Conservation (phyloP, 805 yeast species). For the Barnettozyma wickerhamii region DNA sequence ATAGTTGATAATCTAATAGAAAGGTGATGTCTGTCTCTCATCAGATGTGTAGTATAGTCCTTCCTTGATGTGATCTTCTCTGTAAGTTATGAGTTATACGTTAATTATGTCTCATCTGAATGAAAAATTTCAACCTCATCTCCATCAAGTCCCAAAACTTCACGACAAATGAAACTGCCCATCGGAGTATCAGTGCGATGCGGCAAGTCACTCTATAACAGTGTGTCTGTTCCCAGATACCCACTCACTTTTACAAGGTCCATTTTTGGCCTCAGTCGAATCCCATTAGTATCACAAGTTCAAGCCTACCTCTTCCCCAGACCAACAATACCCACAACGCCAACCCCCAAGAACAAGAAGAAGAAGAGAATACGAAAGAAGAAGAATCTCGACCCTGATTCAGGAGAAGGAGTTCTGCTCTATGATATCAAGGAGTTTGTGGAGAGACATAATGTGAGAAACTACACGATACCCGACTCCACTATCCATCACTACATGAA, state of each 20-base stretch:
- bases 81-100: no score
- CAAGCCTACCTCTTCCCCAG: neutral
- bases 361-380: slow-evolving; percentile 2
- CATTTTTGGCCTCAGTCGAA: slow-evolving; percentile 20
- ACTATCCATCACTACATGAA: slow-evolving; percentile 6
- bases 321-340: neutral
- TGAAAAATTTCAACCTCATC: neutral
- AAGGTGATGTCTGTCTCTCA: no score
- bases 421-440: slow-evolving; percentile 6
- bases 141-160: neutral
- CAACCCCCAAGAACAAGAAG: neutral
- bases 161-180: neutral
- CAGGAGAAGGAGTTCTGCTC: slow-evolving; percentile 7
- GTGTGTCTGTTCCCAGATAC: no score
- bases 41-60: no score
- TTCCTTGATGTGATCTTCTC: no score
- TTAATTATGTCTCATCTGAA: no score
- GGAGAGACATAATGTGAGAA: neutral
- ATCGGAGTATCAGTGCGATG: no score
- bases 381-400: slow-evolving; percentile 7
- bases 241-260: no score
- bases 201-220: neutral
- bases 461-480: slow-evolving; percentile 3
- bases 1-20: no score
- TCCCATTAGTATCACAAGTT: slow-evolving; percentile 17